Evolutionary conservation across 2,329 filamentous ascomycete genomes (phyloP), one percentile per base, ranked within the genome.

Genomic region (Calycina herbarum): DNA sequence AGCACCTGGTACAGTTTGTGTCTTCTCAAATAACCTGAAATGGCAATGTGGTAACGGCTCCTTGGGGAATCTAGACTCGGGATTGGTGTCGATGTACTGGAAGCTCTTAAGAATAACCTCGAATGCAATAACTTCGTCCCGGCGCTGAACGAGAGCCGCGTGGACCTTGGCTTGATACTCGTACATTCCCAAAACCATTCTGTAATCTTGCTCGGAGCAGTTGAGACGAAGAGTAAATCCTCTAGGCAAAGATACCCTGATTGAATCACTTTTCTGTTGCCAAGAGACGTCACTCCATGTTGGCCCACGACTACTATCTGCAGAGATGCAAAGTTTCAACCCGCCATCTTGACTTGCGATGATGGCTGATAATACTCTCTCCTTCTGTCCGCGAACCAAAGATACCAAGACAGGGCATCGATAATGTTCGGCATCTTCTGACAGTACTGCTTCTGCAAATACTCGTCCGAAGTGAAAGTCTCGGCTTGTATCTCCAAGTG

Each of bases 261-360:
- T 82, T 0, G 85, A 83, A 67, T 83, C 85, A 6, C 83, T 82
- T 59, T 90, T 88, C 20, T 88, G 83, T 65, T 89, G 89, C 93
- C 93, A 97, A 54, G 86, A 84, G 5, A 96, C 85, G 75, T 95
- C 90, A 6, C 92, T 86, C 93, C 93, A 97, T 0, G 86, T 89
- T 1, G 91, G 86, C 0, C 91, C 91, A 6, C 82, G 79, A 69
- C 85, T 87, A 71, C 88, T 88, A 73, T 88, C 88, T 31, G 84
- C 82, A 72, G 91, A 89, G 15, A 97, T 87, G 58, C 85, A 81
- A 42, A 97, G 79, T 70, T 93, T 92, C 66, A 96, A 83, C 24
- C 90, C 83, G 15, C 91, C 89, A 71, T 88, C 91, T 77, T 96
- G 93, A 76, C 91, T 96, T 15, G 90, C 88, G 64, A 97, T 83